Evolutionary conservation across 495 filamentous ascomycete species (phyloP).

Genomic region (Elaphomyces granulatus): DNA sequence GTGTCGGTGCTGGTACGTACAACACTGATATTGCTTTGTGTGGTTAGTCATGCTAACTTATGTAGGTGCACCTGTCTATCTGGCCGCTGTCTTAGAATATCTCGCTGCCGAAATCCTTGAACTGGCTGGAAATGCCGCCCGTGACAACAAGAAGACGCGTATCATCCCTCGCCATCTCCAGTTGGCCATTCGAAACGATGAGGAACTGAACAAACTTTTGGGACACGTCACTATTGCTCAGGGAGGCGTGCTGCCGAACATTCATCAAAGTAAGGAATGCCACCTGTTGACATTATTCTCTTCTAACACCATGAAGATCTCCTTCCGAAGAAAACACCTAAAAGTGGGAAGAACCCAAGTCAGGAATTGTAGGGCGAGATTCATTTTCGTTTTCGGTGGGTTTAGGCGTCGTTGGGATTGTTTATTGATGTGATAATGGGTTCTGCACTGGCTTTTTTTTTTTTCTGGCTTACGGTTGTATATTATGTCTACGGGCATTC

Average conservation of each 20-base stretch:
- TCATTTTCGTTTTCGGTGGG: slow-evolving; percentile 29
- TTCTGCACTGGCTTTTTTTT: slow-evolving; percentile 63
- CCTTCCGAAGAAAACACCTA: slow-evolving; percentile 93
- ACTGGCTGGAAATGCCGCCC: slow-evolving; percentile 94
- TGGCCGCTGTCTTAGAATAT: slow-evolving; percentile 96
- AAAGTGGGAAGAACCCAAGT: slow-evolving; percentile 76
- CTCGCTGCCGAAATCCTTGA: slow-evolving; percentile 98
- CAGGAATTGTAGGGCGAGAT: slow-evolving; percentile 67
- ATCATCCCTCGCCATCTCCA: slow-evolving; percentile 99
- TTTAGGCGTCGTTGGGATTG: slow-evolving; percentile 48
- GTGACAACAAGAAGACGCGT: slow-evolving; percentile 99
- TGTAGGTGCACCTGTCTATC: slow-evolving; percentile 84
- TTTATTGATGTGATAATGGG: slow-evolving; percentile 74
- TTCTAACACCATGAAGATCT: slow-evolving; percentile 46
- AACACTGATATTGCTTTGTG: not conserved
- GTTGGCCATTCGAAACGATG: slow-evolving; percentile 98
- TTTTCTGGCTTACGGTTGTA: slow-evolving; percentile 72
- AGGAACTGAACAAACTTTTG: slow-evolving; percentile 99
- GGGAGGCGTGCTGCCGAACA: slow-evolving; percentile 98
- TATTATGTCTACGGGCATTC: slow-evolving; percentile 72
- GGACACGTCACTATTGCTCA: slow-evolving; percentile 99
- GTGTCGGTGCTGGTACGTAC: slow-evolving; percentile 81
- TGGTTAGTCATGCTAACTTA: slow-evolving; percentile 18
- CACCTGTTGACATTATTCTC: not conserved
- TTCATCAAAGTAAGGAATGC: slow-evolving; percentile 75